A percentile compares a stretch with the other conserved stretches of the same genome.
Evolutionary conservation across 2,329 filamentous ascomycete species (phyloP).

Genomic region (Trichoderma oligosporum): DNA sequence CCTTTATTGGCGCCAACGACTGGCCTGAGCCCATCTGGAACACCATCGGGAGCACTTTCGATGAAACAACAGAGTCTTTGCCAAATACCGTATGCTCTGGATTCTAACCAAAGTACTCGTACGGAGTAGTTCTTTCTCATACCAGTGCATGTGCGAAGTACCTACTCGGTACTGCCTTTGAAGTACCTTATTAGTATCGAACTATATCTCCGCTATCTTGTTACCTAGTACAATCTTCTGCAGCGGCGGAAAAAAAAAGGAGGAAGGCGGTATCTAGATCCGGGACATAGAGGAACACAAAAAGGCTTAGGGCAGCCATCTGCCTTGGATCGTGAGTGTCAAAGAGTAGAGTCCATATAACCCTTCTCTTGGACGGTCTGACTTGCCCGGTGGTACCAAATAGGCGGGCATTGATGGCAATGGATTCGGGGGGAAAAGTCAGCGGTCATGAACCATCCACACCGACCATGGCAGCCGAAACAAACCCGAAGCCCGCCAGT

Average conservation of each 20-base stretch:
- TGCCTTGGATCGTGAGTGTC: constrained; percentile 25
- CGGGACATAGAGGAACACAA: constrained; percentile 16
- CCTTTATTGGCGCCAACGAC: constrained; percentile 18
- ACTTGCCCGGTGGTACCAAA: too few relatives aligned
- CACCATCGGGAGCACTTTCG: too few relatives aligned
- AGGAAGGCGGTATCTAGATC: constrained; percentile 14
- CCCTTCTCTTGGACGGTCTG: constrained; percentile 28
- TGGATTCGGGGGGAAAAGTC: constrained; percentile 29
- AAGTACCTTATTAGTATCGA: constrained; percentile 10
- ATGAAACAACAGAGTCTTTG: constrained; percentile 26
- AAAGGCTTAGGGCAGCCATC: background rate
- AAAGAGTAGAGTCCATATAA: constrained; percentile 21
- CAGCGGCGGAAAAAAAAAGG: constrained; percentile 13
- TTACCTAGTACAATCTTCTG: background rate
- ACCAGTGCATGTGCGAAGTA: constrained; percentile 4
- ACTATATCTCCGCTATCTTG: constrained; percentile 3
- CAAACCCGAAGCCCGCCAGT: constrained; percentile 22
- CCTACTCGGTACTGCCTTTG: background rate
- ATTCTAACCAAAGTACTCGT: constrained; percentile 4
- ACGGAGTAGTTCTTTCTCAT: background rate
- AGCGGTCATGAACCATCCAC: constrained; percentile 29
- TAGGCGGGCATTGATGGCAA: constrained; percentile 24
- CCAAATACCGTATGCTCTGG: constrained; percentile 22
- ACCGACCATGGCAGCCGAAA: constrained; percentile 22
- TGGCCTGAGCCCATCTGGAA: constrained; percentile 20